phyloP scores from a whole-genome alignment of 441 rosid species.

The Euphorbia corollata region DNA sequence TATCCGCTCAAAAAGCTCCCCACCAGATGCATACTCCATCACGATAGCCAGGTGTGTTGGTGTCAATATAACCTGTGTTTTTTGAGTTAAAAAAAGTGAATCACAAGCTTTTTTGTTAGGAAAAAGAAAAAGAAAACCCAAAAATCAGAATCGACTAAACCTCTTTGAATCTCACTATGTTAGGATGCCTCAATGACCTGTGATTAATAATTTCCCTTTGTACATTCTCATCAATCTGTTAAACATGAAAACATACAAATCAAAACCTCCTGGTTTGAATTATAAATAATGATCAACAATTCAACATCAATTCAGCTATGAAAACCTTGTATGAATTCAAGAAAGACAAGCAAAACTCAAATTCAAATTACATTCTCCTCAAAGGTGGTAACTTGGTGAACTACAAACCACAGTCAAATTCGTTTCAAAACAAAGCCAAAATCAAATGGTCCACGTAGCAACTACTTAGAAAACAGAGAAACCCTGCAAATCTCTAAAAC shows the following conservation, averaged over 20 bases:
- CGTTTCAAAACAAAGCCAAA: not conserved
- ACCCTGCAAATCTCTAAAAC: not conserved
- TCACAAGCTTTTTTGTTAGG: not conserved
- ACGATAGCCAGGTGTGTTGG: slow-evolving; percentile 98
- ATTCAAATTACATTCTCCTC: not conserved
- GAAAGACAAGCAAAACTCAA: not conserved
- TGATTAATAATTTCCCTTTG: slow-evolving; percentile 92
- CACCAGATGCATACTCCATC: slow-evolving; percentile 98
- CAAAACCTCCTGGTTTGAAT: not conserved
- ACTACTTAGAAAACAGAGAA: not conserved
- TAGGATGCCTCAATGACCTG: slow-evolving; percentile 88
- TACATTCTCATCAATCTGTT: slow-evolving; percentile 93
- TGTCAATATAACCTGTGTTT: slow-evolving; percentile 66
- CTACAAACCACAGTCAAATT: not conserved
- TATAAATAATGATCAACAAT: not conserved
- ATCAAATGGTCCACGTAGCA: not conserved
- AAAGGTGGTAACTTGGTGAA: not conserved
- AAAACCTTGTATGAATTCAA: not conserved
- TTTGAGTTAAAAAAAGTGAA: slow-evolving; percentile 7
- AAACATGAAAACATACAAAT: slow-evolving; percentile 1
- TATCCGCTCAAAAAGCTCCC: slow-evolving; percentile 92
- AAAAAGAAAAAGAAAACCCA: not conserved
- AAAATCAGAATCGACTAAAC: slow-evolving; percentile 28
- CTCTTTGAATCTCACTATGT: slow-evolving; percentile 96
- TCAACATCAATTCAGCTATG: slow-evolving; percentile 1